A percentile compares a stretch with the other conserved stretches of the same genome.
These are phyloP conservation scores for Globisporangium canariense DNA, from an alignment of 352 stramenopile genomes.

Conservation along the genomic window DNA sequence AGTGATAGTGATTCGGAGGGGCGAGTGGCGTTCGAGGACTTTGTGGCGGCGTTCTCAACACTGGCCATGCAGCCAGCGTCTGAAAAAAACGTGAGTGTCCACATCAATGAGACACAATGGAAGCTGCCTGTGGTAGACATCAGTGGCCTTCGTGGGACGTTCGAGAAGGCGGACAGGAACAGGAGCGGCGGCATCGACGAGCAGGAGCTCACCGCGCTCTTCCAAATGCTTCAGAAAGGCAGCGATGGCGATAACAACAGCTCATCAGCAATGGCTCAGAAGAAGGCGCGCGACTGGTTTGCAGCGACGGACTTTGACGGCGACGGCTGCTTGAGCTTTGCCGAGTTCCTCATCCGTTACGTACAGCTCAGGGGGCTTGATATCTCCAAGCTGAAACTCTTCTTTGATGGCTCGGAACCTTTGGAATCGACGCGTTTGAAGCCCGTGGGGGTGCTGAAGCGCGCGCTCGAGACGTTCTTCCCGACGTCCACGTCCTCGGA, in stretches of 20 bases:
- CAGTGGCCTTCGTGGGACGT: constrained; percentile 31
- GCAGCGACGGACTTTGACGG: constrained; percentile 26
- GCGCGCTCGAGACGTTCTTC: constrained; percentile 32
- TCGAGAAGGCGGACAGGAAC: constrained; percentile 37
- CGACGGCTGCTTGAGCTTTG: constrained; percentile 40
- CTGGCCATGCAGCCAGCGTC: constrained; percentile 42
- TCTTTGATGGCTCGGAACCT: constrained; percentile 41
- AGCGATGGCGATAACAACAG: constrained; percentile 12
- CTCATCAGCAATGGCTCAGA: neutral
- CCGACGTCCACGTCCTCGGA: constrained; percentile 21
- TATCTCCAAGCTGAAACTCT: constrained; percentile 27
- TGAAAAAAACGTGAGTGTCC: constrained; percentile 17
- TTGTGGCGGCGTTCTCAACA: constrained; percentile 54
- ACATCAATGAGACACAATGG: neutral
- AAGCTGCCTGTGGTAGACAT: constrained; percentile 44
- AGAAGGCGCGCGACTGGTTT: constrained; percentile 41
- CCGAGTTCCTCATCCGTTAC: constrained; percentile 68
- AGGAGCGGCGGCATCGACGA: constrained; percentile 38
- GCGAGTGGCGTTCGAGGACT: constrained; percentile 46
- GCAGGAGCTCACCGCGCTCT: constrained; percentile 26
- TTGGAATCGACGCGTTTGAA: constrained; percentile 30
- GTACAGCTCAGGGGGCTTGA: constrained; percentile 37
- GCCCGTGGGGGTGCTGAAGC: constrained; percentile 27
- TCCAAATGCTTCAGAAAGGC: constrained; percentile 34
- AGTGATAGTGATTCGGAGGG: constrained; percentile 15